These are phyloP conservation scores for Crucihimalaya himalaica DNA, from an alignment of 345 rosid genomes.

Conservation along the genomic window DNA sequence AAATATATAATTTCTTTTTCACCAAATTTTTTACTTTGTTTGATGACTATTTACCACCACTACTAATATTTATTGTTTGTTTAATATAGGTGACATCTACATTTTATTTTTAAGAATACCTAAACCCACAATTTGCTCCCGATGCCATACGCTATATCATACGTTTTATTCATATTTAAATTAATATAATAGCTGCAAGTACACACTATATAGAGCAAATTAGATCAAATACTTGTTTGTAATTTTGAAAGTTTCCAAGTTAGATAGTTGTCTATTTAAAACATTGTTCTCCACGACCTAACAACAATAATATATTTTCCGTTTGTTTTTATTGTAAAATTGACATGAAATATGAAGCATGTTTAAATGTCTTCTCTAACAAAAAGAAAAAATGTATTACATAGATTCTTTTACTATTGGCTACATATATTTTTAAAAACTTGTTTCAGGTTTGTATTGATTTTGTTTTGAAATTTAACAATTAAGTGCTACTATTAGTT, in stretches of 20 bases:
- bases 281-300: constrained; percentile 10
- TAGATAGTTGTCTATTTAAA: constrained; percentile 21
- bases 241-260: constrained; percentile 3
- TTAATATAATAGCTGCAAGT: background rate
- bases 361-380: background rate
- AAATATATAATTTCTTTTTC: background rate
- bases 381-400: no score
- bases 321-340: background rate
- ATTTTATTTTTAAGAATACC: background rate
- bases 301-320: background rate
- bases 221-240: background rate
- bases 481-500: background rate
- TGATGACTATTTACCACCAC: constrained; percentile 14
- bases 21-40: constrained; percentile 8
- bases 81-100: background rate
- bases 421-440: no score
- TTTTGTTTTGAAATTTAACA: background rate
- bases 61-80: background rate
- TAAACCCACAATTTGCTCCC: background rate
- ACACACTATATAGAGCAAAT: background rate
- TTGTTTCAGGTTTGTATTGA: background rate
- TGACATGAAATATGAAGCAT: background rate
- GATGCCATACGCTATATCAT: background rate
- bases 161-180: background rate
- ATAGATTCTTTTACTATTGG: background rate